Evolutionary conservation across 2,329 filamentous ascomycete genomes (phyloP).

Genomic region (Colletotrichum sp.): DNA sequence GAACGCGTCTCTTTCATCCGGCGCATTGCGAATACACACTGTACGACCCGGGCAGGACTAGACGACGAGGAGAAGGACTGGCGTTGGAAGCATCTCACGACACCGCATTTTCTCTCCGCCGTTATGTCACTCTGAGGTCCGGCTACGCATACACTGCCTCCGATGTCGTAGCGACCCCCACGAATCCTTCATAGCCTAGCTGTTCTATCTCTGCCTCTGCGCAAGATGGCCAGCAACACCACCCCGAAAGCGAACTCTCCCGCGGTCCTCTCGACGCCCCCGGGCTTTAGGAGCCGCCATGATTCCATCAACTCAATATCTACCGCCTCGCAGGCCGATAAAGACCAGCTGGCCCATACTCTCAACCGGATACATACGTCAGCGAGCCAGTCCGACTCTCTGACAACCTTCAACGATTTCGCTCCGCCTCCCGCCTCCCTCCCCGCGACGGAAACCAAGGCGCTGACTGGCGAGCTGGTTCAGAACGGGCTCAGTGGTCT

Average conservation of each 20-base stretch:
- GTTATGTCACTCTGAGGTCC: constrained; percentile 3
- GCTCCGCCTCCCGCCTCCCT: constrained; percentile 69
- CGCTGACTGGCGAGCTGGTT: constrained; percentile 73
- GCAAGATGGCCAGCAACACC: constrained; percentile 34
- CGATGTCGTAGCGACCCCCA: not conserved
- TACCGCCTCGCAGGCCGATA: constrained; percentile 56
- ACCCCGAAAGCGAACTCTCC: constrained; percentile 33
- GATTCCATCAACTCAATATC: constrained; percentile 47
- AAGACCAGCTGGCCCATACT: constrained; percentile 75
- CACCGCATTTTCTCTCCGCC: not conserved
- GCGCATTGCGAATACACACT: not conserved
- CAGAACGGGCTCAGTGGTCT: constrained; percentile 88
- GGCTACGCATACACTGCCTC: not conserved
- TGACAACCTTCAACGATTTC: constrained; percentile 96
- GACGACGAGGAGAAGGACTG: not conserved
- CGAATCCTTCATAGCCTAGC: not conserved
- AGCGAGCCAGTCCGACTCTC: constrained; percentile 81
- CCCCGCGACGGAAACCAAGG: constrained; percentile 69
- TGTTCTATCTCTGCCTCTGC: not conserved
- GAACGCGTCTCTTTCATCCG: not conserved
- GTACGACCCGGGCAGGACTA: not conserved
- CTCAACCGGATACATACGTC: constrained; percentile 89
- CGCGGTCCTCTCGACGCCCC: constrained; percentile 33
- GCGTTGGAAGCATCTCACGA: not conserved
- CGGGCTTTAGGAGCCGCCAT: constrained; percentile 37